These are phyloP conservation scores for Penicillium sp. DNA, from an alignment of 2,329 filamentous ascomycete species.

Conservation along the genomic window DNA sequence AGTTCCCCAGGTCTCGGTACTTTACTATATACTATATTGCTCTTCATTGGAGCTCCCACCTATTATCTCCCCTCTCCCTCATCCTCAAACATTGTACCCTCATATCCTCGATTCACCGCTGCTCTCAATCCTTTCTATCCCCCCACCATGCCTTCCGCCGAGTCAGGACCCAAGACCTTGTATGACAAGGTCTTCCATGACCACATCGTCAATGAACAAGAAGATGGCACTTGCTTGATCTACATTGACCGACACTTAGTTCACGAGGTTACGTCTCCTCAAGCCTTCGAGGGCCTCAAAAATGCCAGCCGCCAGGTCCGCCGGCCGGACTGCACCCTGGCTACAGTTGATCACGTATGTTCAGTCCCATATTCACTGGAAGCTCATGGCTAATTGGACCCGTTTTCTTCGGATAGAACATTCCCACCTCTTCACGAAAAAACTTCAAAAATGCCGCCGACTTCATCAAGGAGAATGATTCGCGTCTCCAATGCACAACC, in stretches of 20 bases:
- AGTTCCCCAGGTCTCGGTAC: slow-evolving; percentile 10
- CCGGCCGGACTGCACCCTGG: slow-evolving; percentile 92
- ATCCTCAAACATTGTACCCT: neutral
- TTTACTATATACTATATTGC: slow-evolving; percentile 3
- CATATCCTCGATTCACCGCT: slow-evolving; percentile 5
- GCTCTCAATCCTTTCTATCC: neutral
- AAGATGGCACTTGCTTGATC: slow-evolving; percentile 85
- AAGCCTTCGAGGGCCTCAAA: slow-evolving; percentile 94
- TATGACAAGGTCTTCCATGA: slow-evolving; percentile 97
- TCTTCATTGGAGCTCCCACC: slow-evolving; percentile 2
- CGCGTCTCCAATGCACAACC: slow-evolving; percentile 87
- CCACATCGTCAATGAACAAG: slow-evolving; percentile 93
- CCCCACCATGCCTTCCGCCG: slow-evolving; percentile 69
- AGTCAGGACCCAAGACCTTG: slow-evolving; percentile 72
- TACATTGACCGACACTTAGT: slow-evolving; percentile 97
- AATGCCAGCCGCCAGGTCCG: slow-evolving; percentile 85
- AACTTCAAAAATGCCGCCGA: slow-evolving; percentile 88
- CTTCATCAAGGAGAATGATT: slow-evolving; percentile 94
- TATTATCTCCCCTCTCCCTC: neutral
- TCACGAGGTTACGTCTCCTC: slow-evolving; percentile 97
- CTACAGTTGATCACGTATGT: slow-evolving; percentile 92
- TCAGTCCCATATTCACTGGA: slow-evolving; percentile 17
- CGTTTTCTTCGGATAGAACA: slow-evolving; percentile 61
- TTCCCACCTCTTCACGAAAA: slow-evolving; percentile 87
- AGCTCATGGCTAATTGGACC: neutral